Evolutionary conservation across 495 filamentous ascomycete species (phyloP).

Genomic region (Extremus antarcticus): DNA sequence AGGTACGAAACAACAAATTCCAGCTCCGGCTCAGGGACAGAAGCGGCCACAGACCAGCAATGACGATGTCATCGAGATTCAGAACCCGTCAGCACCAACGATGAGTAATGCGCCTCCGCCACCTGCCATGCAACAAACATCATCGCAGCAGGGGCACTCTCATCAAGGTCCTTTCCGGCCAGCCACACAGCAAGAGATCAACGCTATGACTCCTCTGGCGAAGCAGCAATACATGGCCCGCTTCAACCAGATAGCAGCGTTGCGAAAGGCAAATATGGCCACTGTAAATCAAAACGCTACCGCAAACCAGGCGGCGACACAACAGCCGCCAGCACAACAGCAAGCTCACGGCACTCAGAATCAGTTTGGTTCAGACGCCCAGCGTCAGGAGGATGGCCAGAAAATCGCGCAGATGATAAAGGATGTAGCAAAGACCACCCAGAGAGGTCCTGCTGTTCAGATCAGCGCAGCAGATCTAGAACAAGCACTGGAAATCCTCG

Average conservation of each 20-base stretch:
- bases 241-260: conserved; percentile 8
- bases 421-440: conserved; percentile 4
- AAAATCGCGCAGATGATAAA: conserved; percentile 1
- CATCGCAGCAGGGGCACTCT: conserved; percentile 20
- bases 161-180: background rate
- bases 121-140: conserved; percentile 26
- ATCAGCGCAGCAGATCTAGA: background rate
- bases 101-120: conserved; percentile 29
- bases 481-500: conserved; percentile 2
- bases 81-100: conserved; percentile 29
- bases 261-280: conserved; percentile 2
- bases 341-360: conserved; percentile 5
- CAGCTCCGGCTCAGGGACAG: conserved; percentile 15
- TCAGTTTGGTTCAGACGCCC: background rate
- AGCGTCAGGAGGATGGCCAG: background rate
- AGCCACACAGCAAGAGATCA: conserved; percentile 1
- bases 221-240: background rate
- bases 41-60: conserved; percentile 42
- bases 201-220: conserved; percentile 39
- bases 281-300: background rate
- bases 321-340: background rate
- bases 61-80: conserved; percentile 52
- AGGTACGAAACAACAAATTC: conserved; percentile 11
- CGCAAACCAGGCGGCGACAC: background rate
- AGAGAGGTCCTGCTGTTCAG: conserved; percentile 12